A percentile compares a stretch with the other conserved stretches of the same genome.
These are phyloP conservation scores for Trypanosoma congolense DNA, from an alignment of 208 protist species.

Conservation along the genomic window DNA sequence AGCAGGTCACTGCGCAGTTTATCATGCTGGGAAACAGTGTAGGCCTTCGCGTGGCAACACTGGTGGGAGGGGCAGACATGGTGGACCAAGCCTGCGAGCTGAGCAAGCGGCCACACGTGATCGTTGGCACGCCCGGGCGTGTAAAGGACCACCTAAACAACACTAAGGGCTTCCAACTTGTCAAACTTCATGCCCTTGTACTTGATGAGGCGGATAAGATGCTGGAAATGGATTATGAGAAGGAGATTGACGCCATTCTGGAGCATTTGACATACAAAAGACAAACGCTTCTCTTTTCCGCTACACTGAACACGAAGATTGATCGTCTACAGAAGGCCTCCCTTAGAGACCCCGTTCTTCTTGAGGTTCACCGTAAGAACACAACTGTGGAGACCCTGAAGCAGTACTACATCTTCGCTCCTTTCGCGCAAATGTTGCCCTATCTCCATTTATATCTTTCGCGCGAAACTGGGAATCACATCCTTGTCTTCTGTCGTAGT, in stretches of 20 bases:
- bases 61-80: conserved; percentile 94
- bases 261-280: conserved; percentile 86
- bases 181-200: conserved; percentile 93
- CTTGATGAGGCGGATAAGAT: conserved; percentile 99
- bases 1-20: conserved; percentile 96
- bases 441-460: conserved; percentile 88
- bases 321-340: conserved; percentile 97
- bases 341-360: conserved; percentile 93
- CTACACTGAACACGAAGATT: conserved; percentile 98
- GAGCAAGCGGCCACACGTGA: conserved; percentile 94
- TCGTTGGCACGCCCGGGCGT: conserved; percentile 97
- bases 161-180: conserved; percentile 97
- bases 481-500: conserved; percentile 90
- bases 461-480: conserved; percentile 86
- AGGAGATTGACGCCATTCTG: conserved; percentile 96
- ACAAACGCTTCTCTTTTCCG: conserved; percentile 96
- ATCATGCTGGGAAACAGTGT: conserved; percentile 87
- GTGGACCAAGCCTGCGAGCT: conserved; percentile 93
- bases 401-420: conserved; percentile 97
- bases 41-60: conserved; percentile 80
- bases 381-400: conserved; percentile 93
- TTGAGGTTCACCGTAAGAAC: conserved; percentile 95
- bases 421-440: conserved; percentile 88
- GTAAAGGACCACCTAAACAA: conserved; percentile 97
- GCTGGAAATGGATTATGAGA: conserved; percentile 98